These are phyloP conservation scores for Eimeria maxima DNA, from an alignment of 169 alveolate genomes.

Conservation along the genomic window DNA sequence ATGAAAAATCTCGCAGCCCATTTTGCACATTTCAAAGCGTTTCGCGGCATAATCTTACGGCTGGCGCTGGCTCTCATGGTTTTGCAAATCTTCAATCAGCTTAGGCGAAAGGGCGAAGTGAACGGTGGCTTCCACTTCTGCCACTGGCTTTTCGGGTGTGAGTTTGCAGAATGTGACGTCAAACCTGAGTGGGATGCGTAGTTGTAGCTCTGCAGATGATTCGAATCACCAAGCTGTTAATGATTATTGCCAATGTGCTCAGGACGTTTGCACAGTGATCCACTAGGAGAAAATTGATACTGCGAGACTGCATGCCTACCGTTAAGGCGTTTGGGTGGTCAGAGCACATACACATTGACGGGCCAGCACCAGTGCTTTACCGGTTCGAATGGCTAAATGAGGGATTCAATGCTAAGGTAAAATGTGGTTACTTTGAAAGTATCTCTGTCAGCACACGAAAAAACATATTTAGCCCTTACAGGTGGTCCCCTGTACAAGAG, in stretches of 20 bases:
- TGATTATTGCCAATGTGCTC: not conserved
- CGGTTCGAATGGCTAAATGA: not conserved
- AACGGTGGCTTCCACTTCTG: slow-evolving; percentile 82
- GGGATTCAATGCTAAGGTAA: not conserved
- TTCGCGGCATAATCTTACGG: not conserved
- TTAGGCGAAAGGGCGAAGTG: slow-evolving; percentile 60
- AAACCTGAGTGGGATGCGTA: slow-evolving; percentile 26
- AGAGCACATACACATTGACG: not conserved
- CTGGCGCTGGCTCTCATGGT: not conserved
- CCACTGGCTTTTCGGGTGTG: slow-evolving; percentile 79
- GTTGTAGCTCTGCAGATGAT: not conserved
- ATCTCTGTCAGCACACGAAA: not conserved
- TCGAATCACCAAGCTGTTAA: not conserved
- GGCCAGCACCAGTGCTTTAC: not conserved
- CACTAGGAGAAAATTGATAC: not conserved
- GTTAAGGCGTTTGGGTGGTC: not conserved
- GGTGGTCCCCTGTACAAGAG: slow-evolving; percentile 36
- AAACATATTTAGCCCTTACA: slow-evolving; percentile 2
- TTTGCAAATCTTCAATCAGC: slow-evolving; percentile 2
- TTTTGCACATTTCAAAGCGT: not conserved
- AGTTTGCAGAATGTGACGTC: slow-evolving; percentile 80
- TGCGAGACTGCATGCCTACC: not conserved
- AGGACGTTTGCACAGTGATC: too few relatives aligned
- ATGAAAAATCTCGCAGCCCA: too few relatives aligned
- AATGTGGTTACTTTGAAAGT: not conserved